A percentile compares a stretch with the other conserved stretches of the same genome.
Conservation (phyloP, 163 green algal genomes). For the Chlamydomonas reinhardtii region DNA sequence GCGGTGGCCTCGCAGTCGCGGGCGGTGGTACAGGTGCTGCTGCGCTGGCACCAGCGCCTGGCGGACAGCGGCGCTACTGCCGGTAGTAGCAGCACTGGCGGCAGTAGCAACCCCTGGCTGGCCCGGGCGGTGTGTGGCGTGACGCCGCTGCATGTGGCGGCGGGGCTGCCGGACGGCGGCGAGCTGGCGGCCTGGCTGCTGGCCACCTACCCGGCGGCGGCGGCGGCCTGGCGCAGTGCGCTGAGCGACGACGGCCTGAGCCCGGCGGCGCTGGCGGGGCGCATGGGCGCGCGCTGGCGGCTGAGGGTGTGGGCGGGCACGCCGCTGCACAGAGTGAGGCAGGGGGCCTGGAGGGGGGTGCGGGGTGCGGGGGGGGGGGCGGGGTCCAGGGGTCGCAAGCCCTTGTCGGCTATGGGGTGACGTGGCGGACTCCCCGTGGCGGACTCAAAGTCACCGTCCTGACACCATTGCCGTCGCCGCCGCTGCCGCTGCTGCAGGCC, state of each 20-base stretch:
- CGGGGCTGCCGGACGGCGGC: slow-evolving; percentile 19
- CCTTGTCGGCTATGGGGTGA: too few species aligned
- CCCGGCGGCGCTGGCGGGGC: neutral
- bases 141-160: slow-evolving; percentile 39
- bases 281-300: slow-evolving; percentile 3
- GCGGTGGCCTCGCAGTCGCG: neutral
- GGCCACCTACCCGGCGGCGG: neutral
- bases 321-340: neutral
- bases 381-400: too few species aligned
- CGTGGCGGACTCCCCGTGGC: too few species aligned
- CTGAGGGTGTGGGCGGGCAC: neutral
- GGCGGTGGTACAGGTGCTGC: neutral
- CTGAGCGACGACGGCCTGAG: neutral
- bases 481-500: too few species aligned
- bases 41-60: slow-evolving; percentile 13
- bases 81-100: too few species aligned
- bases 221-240: neutral
- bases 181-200: slow-evolving; percentile 17
- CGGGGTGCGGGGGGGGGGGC: too few species aligned
- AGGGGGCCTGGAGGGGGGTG: too few species aligned
- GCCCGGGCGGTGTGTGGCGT: slow-evolving; percentile 4
- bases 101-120: slow-evolving; percentile 16
- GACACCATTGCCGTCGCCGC: too few species aligned
- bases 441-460: too few species aligned
- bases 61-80: neutral